Base-by-base conservation (phyloP, 371 early-diverging fungal genomes). In the Mucor indicus region DNA sequence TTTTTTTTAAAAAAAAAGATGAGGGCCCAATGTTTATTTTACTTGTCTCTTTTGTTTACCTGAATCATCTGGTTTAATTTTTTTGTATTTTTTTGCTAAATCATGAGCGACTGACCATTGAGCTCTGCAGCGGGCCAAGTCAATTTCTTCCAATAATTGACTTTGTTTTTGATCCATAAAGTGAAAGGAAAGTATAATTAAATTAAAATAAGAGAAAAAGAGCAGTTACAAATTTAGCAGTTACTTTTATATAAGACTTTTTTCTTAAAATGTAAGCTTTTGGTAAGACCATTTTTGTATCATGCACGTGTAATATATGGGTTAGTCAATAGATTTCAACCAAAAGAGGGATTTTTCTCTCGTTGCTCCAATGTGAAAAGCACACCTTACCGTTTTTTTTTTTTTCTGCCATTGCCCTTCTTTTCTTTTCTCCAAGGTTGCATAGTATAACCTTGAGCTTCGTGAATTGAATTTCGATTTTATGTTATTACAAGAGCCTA, bases 81-180 rank as follows among this genome's bases (percentile, higher is more conserved):
- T 82, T 39, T 67, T 47, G 49, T 79, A 82, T 24, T 75, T 72
- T 36, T 79, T 65, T 6, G 83, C 76, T 17, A 83, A 63, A 39
- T 80, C 73, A 33, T 72, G 65, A 40, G 79, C 44, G 11, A 48
- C 53, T 11, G 42, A 44, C 83, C 83, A 82, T 38, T 58, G 67
- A 2, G 62, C 77, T 47, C 64, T 57, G 42, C 77, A 77, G 1
- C 77, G 76, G 25, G 76, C 77, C n/a, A 71, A 58, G 60, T 77
- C 77, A 30, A 77, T 76, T 27, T 77, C 77, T 42, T 65, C 57
- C 13, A 44, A 43, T 19, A 64, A 31, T 33, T 25, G 25, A 27
- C 37, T 43, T 32, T 7, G 13, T 27, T 48, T 43, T 43, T 48
- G 48, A 21, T 48, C 38, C 38, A 48, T 48, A 9, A 20, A 37